A percentile compares a stretch with the other conserved stretches of the same genome.
These are phyloP conservation scores for Hydnomerulius pinastri DNA, from an alignment of 768 basidiomycete species.

Conservation along the genomic window DNA sequence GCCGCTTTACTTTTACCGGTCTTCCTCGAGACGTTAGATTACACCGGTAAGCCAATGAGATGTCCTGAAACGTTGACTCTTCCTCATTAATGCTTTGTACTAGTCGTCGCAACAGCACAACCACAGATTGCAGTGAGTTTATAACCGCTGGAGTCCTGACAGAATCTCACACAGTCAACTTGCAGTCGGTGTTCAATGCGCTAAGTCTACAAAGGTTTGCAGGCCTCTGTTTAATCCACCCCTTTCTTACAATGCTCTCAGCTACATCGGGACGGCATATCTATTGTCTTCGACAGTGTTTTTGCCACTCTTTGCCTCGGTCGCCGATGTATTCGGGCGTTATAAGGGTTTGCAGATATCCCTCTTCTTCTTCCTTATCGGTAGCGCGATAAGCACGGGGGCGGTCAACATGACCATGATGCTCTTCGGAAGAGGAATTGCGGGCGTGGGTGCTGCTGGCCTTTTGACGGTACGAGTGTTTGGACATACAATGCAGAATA, in stretches of 20 bases:
- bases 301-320: constrained; percentile 42
- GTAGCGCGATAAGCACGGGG: constrained; percentile 43
- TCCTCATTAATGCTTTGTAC: not conserved
- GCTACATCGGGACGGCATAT: constrained; percentile 46
- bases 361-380: constrained; percentile 39
- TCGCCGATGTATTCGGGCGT: constrained; percentile 45
- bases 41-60: constrained; percentile 29
- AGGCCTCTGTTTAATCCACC: not conserved
- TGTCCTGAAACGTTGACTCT: not conserved
- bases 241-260: constrained; percentile 3
- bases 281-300: constrained; percentile 46
- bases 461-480: not conserved
- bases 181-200: constrained; percentile 2
- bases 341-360: constrained; percentile 38
- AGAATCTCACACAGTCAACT: not conserved
- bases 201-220: constrained; percentile 1
- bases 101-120: constrained; percentile 47
- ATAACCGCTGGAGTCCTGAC: not conserved
- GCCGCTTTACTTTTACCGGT: constrained; percentile 36
- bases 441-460: constrained; percentile 41
- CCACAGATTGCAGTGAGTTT: constrained; percentile 41
- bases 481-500: not conserved
- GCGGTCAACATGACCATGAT: constrained; percentile 40
- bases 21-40: constrained; percentile 39
- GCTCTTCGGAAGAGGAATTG: constrained; percentile 41